A percentile compares a stretch with the other conserved stretches of the same genome.
Evolutionary conservation across 140 eudicot species (phyloP).

Genomic region (Flaveria floridana): DNA sequence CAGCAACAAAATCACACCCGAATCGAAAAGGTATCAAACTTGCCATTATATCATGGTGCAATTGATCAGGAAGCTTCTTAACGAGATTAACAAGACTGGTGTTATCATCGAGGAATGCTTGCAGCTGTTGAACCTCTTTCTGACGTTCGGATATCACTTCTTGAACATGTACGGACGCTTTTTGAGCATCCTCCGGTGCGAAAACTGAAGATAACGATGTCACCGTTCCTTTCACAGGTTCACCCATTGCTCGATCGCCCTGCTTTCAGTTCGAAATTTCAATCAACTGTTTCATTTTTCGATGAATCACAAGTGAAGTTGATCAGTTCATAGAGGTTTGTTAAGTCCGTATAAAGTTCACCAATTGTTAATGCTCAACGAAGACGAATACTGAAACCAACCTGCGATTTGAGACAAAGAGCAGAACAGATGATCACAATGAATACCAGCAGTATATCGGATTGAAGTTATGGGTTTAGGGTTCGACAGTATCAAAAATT

Average conservation of each 20-base stretch:
- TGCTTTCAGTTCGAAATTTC: not conserved
- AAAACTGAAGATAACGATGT: slow-evolving; percentile 55
- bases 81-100: slow-evolving; percentile 56
- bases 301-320: not conserved
- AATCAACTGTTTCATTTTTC: not conserved
- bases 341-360: not conserved
- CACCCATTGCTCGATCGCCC: slow-evolving; percentile 30
- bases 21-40: not conserved
- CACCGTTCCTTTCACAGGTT: slow-evolving; percentile 59
- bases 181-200: slow-evolving; percentile 61
- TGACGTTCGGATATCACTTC: slow-evolving; percentile 44
- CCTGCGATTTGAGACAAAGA: not conserved
- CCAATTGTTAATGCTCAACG: not conserved
- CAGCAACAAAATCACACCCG: no score
- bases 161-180: slow-evolving; percentile 55
- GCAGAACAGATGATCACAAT: no score
- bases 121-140: slow-evolving; percentile 47
- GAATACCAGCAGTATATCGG: no score
- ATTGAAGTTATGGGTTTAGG: not conserved
- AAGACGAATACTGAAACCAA: not conserved
- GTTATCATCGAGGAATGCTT: slow-evolving; percentile 51
- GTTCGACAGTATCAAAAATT: not conserved
- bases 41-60: slow-evolving; percentile 80
- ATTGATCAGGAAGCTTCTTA: slow-evolving; percentile 67
- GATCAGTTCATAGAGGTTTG: not conserved